Evolutionary conservation across 805 yeast species (phyloP).

Genomic region (Kazachstania psychrophila): DNA sequence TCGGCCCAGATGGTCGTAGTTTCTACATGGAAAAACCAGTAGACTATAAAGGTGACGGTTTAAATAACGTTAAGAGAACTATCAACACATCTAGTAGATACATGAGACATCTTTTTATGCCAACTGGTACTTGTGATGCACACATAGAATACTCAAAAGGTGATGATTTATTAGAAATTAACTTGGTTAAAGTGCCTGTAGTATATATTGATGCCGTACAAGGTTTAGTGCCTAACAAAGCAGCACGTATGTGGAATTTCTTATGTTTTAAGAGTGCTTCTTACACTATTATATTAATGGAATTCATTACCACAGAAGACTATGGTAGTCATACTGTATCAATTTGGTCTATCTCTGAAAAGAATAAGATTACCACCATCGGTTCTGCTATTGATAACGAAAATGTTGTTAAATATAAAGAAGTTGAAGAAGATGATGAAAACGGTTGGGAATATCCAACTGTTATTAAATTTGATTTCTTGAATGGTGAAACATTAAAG

Average conservation of each 20-base stretch:
- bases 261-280: conserved; percentile 62
- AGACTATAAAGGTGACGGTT: conserved; percentile 5
- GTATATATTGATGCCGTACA: conserved; percentile 83
- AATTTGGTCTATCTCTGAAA: conserved; percentile 36
- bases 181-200: conserved; percentile 30
- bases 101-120: conserved; percentile 76
- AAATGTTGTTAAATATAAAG: conserved; percentile 30
- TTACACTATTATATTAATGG: conserved; percentile 68
- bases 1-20: conserved; percentile 69
- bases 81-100: conserved; percentile 33
- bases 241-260: conserved; percentile 84
- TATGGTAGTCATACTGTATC: conserved; percentile 40
- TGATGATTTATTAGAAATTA: conserved; percentile 15
- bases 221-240: conserved; percentile 89
- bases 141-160: conserved; percentile 29
- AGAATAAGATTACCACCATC: conserved; percentile 42
- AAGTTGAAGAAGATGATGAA: conserved; percentile 42
- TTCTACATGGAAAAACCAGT: conserved; percentile 48
- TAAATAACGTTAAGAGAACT: conserved; percentile 47
- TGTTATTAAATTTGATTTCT: conserved; percentile 28
- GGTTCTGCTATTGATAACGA: conserved; percentile 47
- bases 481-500: conserved; percentile 22
- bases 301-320: conserved; percentile 71
- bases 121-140: conserved; percentile 59
- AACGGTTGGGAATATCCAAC: conserved; percentile 77